phyloP scores from a whole-genome alignment of 2,329 filamentous ascomycete species.

The Curvularia verruculosa region DNA sequence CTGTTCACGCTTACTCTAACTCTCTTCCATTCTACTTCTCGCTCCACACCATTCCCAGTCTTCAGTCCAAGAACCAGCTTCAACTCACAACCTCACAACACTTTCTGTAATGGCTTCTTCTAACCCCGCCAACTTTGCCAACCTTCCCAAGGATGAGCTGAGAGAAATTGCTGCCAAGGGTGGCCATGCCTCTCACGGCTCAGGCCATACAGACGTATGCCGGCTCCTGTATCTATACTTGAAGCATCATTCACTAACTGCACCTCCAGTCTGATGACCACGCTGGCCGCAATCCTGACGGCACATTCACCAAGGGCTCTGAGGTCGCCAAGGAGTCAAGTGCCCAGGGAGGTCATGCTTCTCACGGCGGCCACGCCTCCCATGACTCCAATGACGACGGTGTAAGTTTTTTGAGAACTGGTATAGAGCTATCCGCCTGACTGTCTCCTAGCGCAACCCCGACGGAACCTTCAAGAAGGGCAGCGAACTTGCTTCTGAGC shows the following conservation, averaged over 20 bases:
- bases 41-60: background rate
- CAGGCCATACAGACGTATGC: slow-evolving; percentile 6
- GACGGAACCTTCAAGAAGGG: slow-evolving; percentile 48
- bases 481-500: slow-evolving; percentile 44
- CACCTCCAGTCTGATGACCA: background rate
- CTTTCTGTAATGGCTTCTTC: slow-evolving; percentile 45
- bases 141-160: slow-evolving; percentile 58
- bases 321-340: slow-evolving; percentile 49
- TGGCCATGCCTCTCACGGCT: slow-evolving; percentile 51
- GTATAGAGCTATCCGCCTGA: slow-evolving; percentile 41
- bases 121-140: slow-evolving; percentile 61
- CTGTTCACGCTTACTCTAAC: background rate
- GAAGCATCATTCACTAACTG: background rate
- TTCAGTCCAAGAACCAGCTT: slow-evolving; percentile 5
- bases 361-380: slow-evolving; percentile 30
- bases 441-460: slow-evolving; percentile 51
- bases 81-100: slow-evolving; percentile 4
- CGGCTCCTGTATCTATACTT: background rate
- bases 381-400: slow-evolving; percentile 18
- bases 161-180: slow-evolving; percentile 57
- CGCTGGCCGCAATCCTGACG: slow-evolving; percentile 45
- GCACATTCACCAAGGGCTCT: slow-evolving; percentile 49
- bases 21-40: background rate
- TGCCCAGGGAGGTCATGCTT: slow-evolving; percentile 43
- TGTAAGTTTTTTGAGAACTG: slow-evolving; percentile 31